These are phyloP conservation scores for Tetrapisispora nanseiensis DNA, from an alignment of 805 yeast genomes.

Conservation along the genomic window DNA sequence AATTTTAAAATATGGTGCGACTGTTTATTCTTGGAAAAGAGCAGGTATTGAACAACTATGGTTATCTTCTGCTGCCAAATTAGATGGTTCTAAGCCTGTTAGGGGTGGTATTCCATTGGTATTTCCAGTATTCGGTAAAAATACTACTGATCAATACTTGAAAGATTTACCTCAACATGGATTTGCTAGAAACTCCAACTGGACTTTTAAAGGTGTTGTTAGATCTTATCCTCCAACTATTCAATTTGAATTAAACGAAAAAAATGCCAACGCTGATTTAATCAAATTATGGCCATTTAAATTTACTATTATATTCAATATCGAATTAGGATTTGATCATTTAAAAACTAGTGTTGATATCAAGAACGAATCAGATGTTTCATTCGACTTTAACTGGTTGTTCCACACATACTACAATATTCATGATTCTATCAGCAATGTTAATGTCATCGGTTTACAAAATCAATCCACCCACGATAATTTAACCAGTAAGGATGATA, in stretches of 20 bases:
- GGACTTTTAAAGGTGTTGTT: constrained; percentile 90
- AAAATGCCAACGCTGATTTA: constrained; percentile 53
- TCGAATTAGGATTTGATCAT: constrained; percentile 45
- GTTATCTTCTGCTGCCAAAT: constrained; percentile 60
- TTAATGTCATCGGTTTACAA: constrained; percentile 61
- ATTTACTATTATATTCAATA: constrained; percentile 63
- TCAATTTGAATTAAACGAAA: constrained; percentile 86
- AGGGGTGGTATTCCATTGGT: constrained; percentile 95
- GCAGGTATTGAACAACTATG: constrained; percentile 70
- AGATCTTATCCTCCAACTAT: constrained; percentile 58
- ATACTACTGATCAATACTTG: constrained; percentile 46
- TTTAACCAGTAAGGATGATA: constrained; percentile 47
- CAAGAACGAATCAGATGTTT: constrained; percentile 47
- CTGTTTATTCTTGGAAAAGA: constrained; percentile 68
- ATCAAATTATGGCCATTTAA: constrained; percentile 53
- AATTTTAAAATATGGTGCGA: constrained; percentile 78
- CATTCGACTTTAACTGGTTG: constrained; percentile 81
- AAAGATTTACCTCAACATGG: constrained; percentile 84
- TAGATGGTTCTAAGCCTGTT: constrained; percentile 89
- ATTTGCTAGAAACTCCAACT: constrained; percentile 73
- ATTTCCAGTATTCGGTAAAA: constrained; percentile 81
- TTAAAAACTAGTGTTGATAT: constrained; percentile 64
- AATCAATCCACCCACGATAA: constrained; percentile 70
- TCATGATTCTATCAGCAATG: constrained; percentile 58
- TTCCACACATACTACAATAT: constrained; percentile 81